Conservation (phyloP, 352 stramenopile genomes). For the Pythium vanterpoolii region DNA sequence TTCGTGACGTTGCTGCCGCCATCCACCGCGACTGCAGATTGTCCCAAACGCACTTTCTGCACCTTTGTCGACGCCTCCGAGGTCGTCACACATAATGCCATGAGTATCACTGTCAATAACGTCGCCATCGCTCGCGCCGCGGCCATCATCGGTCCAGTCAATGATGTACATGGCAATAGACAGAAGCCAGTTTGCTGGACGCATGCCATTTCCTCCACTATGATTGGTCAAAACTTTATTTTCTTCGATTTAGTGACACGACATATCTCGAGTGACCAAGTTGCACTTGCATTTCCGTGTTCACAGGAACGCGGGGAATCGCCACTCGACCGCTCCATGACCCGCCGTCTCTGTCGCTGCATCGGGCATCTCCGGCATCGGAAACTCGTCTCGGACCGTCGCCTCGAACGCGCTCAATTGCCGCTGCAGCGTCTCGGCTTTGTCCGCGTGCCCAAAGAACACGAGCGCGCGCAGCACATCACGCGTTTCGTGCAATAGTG, state of each 20-base stretch:
- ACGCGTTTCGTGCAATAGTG: constrained; percentile 33
- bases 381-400: constrained; percentile 23
- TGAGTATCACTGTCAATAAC: background rate
- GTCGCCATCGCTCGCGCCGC: background rate
- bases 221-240: constrained; percentile 12
- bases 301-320: constrained; percentile 11
- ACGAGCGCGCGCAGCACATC: constrained; percentile 52
- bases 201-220: background rate
- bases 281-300: background rate
- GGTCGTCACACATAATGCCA: background rate
- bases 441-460: constrained; percentile 37
- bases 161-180: background rate
- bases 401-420: constrained; percentile 42
- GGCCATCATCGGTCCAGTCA: background rate
- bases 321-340: constrained; percentile 2
- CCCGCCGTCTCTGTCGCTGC: background rate
- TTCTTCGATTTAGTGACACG: background rate
- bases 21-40: background rate
- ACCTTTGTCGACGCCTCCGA: background rate
- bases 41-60: background rate
- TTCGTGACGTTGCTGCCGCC: background rate
- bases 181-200: constrained; percentile 8
- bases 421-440: constrained; percentile 43
- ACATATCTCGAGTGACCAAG: background rate
- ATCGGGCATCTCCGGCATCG: constrained; percentile 6